Conservation (phyloP, 2,329 filamentous ascomycete species). For the Penicillium crustosum region DNA sequence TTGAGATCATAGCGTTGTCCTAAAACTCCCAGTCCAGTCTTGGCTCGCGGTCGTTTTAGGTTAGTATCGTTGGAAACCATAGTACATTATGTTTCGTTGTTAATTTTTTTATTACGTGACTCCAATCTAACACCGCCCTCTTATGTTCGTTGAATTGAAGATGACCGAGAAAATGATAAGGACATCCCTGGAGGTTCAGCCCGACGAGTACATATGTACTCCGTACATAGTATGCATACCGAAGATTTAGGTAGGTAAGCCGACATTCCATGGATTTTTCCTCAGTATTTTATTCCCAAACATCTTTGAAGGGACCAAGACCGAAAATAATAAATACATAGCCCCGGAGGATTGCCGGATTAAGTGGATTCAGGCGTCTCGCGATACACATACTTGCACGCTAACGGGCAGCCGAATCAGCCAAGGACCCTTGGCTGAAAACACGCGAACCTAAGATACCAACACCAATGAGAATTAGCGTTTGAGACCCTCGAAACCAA, state of each 20-base stretch:
- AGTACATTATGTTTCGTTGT: neutral
- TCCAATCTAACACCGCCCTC: too few relatives aligned
- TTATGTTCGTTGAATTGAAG: too few relatives aligned
- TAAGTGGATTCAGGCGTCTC: neutral
- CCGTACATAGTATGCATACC: neutral
- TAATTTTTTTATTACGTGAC: too few relatives aligned
- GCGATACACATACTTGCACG: conserved; percentile 1
- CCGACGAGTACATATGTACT: neutral
- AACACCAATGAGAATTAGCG: neutral
- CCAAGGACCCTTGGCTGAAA: conserved; percentile 1
- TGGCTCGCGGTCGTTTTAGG: neutral
- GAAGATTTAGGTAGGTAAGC: neutral
- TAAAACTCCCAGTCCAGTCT: too few relatives aligned
- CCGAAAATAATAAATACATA: neutral
- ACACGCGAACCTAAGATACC: neutral
- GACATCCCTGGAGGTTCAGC: too few relatives aligned
- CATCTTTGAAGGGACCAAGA: neutral
- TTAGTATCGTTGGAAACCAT: neutral
- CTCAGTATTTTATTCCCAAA: neutral
- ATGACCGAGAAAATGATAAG: too few relatives aligned
- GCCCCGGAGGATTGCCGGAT: neutral
- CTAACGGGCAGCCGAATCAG: conserved; percentile 3
- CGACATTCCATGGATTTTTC: neutral
- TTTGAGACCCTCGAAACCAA: neutral
- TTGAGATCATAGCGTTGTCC: neutral